A percentile compares a stretch with the other conserved stretches of the same genome.
These are phyloP conservation scores for Fraxinus sp. DNA, from an alignment of 305 asterid species.

Conservation along the genomic window DNA sequence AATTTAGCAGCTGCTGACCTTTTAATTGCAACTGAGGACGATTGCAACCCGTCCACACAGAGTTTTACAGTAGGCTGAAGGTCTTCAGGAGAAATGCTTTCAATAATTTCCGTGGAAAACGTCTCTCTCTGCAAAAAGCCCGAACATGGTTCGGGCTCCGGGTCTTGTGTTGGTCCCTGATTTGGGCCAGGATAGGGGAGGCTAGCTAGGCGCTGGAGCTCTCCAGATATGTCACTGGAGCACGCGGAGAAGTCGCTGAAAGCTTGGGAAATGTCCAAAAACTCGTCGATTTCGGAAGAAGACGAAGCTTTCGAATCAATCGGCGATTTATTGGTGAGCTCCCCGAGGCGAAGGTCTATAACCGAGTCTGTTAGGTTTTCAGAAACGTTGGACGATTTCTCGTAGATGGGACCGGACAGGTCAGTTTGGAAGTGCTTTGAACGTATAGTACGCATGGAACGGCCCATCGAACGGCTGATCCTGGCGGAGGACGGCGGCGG, in stretches of 20 bases:
- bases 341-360: neutral
- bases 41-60: conserved; percentile 42
- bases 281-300: neutral
- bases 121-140: conserved; percentile 44
- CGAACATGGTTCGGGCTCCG: conserved; percentile 31
- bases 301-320: neutral
- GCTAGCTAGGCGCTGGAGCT: neutral
- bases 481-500: neutral
- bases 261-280: neutral
- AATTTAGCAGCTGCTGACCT: conserved; percentile 49
- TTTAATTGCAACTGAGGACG: conserved; percentile 38
- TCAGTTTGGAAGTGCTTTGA: neutral
- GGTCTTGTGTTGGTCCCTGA: neutral
- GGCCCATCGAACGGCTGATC: neutral
- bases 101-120: conserved; percentile 50
- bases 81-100: conserved; percentile 48
- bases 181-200: neutral
- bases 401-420: neutral
- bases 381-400: neutral
- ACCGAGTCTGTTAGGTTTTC: neutral
- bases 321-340: neutral
- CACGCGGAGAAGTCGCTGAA: neutral
- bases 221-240: neutral
- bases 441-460: neutral
- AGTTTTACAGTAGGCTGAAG: conserved; percentile 45